Evolutionary conservation across 2,329 filamentous ascomycete genomes (phyloP).

Genomic region (Epichloe gansuensis): DNA sequence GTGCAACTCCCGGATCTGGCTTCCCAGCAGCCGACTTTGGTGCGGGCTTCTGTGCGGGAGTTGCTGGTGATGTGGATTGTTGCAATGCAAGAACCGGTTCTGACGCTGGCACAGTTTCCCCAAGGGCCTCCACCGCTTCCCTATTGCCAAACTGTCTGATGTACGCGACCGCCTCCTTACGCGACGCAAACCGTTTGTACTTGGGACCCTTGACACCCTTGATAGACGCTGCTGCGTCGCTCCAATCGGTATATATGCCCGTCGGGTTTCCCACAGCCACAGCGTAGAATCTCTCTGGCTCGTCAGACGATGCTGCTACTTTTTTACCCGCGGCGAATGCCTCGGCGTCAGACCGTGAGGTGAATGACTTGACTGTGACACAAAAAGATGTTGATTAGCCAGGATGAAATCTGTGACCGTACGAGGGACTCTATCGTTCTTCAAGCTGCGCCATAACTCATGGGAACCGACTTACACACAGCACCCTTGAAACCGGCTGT

Average conservation of each 20-base stretch:
- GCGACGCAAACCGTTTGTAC: conserved; percentile 56
- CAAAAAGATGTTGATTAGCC: not conserved
- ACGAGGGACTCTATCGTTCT: not conserved
- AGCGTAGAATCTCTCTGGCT: conserved; percentile 42
- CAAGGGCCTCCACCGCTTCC: conserved; percentile 29
- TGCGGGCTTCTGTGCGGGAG: conserved; percentile 15
- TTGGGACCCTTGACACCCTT: conserved; percentile 56
- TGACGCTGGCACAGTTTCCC: conserved; percentile 13
- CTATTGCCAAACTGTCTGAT: conserved; percentile 40
- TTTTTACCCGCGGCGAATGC: conserved; percentile 55
- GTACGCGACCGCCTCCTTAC: conserved; percentile 65
- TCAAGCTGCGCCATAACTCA: not conserved
- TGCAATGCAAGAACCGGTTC: conserved; percentile 8
- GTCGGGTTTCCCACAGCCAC: conserved; percentile 45
- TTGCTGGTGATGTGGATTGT: conserved; percentile 8
- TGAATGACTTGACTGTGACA: conserved; percentile 66
- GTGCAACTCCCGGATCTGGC: not conserved
- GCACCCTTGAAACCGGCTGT: conserved; percentile 51
- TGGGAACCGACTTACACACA: conserved; percentile 42
- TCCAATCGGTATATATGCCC: conserved; percentile 53
- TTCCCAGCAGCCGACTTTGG: not conserved
- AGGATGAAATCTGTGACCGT: not conserved
- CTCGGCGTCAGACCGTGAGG: conserved; percentile 60
- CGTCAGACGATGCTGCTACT: conserved; percentile 23
- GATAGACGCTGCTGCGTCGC: conserved; percentile 59